Evolutionary conservation across 1,284 basidiomycete species (phyloP), one percentile per base, ranked within the genome.

Genomic region (Cryptococcus maquisensis): DNA sequence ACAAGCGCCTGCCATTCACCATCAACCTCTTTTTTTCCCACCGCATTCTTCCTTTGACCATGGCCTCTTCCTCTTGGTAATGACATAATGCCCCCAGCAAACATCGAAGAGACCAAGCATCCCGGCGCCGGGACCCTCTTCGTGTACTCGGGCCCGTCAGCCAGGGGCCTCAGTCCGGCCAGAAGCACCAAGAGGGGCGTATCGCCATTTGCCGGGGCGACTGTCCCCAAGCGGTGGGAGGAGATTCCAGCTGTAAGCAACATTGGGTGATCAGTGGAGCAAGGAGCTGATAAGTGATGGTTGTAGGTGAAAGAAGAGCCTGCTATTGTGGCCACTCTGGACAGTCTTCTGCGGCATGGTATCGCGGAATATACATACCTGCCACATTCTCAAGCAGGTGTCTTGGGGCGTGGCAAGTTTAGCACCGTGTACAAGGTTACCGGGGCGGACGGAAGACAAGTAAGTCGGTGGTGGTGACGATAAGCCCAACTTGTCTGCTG

Each of bases 351-450:
- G 4, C 56, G 59, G 9, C 49, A 61, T 21, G 78, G 78, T 2
- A 75, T 79, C 40, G 73, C 63, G 21, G 77, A 78, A 49, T 79
- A 79, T 59, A 72, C 73, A 2, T 77, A 73, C 55, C 24, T 72
- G 1, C 66, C 62, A 8, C 62, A 35, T 8, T 43, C 45, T 8
- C 59, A 55, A 4, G 69, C 69, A n/a, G 68, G 69, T n/a, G 57
- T 71, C 16, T 63, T 80, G 6, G 79, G 79, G 5, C 66, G 68
- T 37, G 79, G 79, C 35, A 80, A 80, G 63, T 80, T 80, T 58
- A 72, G 68, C 49, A 73, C 76, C 9, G 79, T 80, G 1, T 75
- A 78, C 57, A 71, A 77, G 40, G 78, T 76, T 24, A 44, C 32
- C 37, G 69, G 60, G 49, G 64, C 58, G 45, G 68, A 69, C 35